Evolutionary conservation across 805 yeast genomes (phyloP), one percentile per base, ranked within the genome.

Genomic region (Schizosaccharomyces cryophilus): DNA sequence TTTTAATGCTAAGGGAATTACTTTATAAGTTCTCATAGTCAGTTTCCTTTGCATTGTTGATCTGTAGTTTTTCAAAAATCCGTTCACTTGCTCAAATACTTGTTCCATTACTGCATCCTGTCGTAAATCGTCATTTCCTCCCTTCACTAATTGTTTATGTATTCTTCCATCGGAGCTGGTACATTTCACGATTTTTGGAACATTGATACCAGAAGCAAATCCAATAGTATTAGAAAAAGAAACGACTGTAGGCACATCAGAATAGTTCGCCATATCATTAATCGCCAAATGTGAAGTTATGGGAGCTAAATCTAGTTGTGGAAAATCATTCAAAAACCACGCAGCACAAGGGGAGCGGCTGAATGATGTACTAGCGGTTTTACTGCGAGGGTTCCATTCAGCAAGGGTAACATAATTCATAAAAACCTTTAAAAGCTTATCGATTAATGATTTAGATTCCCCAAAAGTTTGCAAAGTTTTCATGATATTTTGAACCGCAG

Each of bases 81-180:
- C 71, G 67, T 89, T 88, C 17, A 88, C 95, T 66, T 88, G 86
- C 24, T 78, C 84, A 70, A 94, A 93, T 1, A 90, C 97, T 69
- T 93, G 97, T 69, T 90, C 94, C 98, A 93, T 94, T 62, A 93
- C 87, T 0, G 95, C 85, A 72, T 93, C 99, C 71, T 94, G 98
- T 60, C 97, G 74, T 61, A 93, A 73, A 71, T 93, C 98, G 71
- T 93, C 98, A 9, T 86, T 78, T 5, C 95, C 88, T 30, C 87
- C 87, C 68, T 93, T 93, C 65, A 89, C 72, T 21, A 93, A 73
- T 68, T 84, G 77, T 62, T 75, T 79, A 63, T 79, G 83, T 0
- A 62, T 66, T 0, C 70, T 64, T 0, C 97, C 97, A 66, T 81
- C 77, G 0, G 82, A 75, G 17, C 82, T 70, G 0, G 58, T 60